Evolutionary conservation across 208 protist species (phyloP), one percentile per base, ranked within the genome.

Genomic region (Trypanosomatidae sp.): DNA sequence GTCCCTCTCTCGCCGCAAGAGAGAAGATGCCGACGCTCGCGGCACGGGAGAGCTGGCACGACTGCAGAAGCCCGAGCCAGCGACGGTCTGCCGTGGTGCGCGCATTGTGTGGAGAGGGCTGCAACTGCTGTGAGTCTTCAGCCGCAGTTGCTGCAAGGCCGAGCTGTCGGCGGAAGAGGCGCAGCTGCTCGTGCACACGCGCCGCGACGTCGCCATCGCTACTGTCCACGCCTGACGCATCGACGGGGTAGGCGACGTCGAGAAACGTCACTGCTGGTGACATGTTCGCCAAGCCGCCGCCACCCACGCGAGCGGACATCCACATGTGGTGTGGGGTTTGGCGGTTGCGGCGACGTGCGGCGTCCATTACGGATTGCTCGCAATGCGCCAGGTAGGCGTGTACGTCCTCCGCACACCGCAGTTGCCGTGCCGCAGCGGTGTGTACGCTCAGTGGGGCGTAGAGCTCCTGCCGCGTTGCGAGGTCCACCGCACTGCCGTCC

Each of bases 201-300:
- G 33, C 43, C 0, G 13, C 30, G 1, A 10, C 13, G 19, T 52
- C 0, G 33, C 8, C 30, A 10, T 10, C 50, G 3, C 8, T 49
- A 12, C 28, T 62, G 36, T 56, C 43, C 7, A n/a, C n/a, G n/a
- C n/a, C n/a, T n/a, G 33, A 3, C 22, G 30, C 10, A 9, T 65
- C 36, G 2, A 25, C n/a, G n/a, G n/a, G n/a, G n/a, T n/a, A 39
- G 13, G 76, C 76, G 19, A 80, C 28, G 39, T 80, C 76, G 10
- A 80, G 60, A 50, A 80, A 80, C 10, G 46, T 69, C 13, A 73
- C 50, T n/a, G n/a, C n/a, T n/a, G n/a, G n/a, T n/a, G n/a, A n/a
- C n/a, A n/a, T n/a, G n/a, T n/a, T n/a, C n/a, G n/a, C n/a, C n/a
- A n/a, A n/a, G n/a, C n/a, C n/a, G n/a, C n/a, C n/a, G n/a, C n/a